Percentiles rank a stretch among this genome's conserved stretches.
Evolutionary conservation across 2,329 filamentous ascomycete genomes (phyloP).

Genomic region (Spiromastix sp.): DNA sequence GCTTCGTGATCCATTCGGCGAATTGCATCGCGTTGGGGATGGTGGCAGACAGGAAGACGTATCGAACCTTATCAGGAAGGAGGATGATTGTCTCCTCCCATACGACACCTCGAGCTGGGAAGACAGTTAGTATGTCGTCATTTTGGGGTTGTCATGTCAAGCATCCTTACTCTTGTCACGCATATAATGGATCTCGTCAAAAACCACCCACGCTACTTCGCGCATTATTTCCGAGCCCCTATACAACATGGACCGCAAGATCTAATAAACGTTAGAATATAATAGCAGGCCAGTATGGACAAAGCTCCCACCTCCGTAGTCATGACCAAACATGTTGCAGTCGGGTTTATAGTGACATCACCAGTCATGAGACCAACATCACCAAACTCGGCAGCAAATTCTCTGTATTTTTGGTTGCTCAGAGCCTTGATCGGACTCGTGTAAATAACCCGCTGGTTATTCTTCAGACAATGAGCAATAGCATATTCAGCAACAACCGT

Average conservation of each 20-base stretch:
- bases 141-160: background rate
- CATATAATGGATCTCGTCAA: constrained; percentile 98
- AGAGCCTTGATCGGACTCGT: constrained; percentile 98
- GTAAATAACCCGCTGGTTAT: constrained; percentile 97
- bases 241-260: constrained; percentile 97
- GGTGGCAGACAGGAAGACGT: constrained; percentile 95
- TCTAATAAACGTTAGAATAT: constrained; percentile 37
- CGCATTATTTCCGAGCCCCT: constrained; percentile 98
- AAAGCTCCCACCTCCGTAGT: constrained; percentile 60
- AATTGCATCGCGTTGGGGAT: constrained; percentile 99
- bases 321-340: constrained; percentile 96
- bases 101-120: constrained; percentile 69
- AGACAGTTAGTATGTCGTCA: background rate
- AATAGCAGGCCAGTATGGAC: background rate
- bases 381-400: constrained; percentile 90
- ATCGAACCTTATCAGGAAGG: constrained; percentile 94
- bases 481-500: constrained; percentile 98
- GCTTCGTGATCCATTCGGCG: constrained; percentile 98
- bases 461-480: constrained; percentile 91
- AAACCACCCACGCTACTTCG: constrained; percentile 96
- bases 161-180: constrained; percentile 59
- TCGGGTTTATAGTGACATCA: constrained; percentile 98
- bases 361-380: constrained; percentile 98
- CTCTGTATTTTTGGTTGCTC: constrained; percentile 97
- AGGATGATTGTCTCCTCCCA: constrained; percentile 99